phyloP scores from a whole-genome alignment of 176 grass and related monocot genomes.

The Cenchrus fungigraminus region DNA sequence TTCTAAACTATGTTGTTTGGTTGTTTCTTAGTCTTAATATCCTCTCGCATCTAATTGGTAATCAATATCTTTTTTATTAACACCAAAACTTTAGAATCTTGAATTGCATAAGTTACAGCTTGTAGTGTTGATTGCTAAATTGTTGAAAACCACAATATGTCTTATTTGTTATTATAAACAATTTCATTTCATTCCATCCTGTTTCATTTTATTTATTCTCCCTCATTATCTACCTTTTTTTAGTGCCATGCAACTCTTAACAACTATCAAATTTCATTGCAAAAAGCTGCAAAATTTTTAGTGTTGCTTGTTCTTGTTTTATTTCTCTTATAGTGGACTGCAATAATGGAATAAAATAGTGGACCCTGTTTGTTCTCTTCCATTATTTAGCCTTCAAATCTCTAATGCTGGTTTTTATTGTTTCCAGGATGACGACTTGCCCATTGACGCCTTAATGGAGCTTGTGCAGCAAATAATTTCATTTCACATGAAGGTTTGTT shows the following conservation, averaged over 20 bases:
- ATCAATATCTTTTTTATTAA: too few species aligned
- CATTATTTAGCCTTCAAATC: not conserved
- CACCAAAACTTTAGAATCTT: not conserved
- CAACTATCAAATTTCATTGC: not conserved
- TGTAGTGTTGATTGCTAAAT: not conserved
- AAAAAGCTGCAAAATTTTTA: not conserved
- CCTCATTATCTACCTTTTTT: not conserved
- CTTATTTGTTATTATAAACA: not conserved
- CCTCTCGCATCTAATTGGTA: not conserved
- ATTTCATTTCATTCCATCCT: not conserved
- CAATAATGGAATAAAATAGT: not conserved
- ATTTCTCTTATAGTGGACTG: conserved; percentile 20
- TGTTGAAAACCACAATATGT: conserved; percentile 14
- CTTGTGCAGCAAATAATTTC: conserved; percentile 98
- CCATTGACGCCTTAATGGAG: conserved; percentile 89
- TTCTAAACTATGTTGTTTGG: not conserved
- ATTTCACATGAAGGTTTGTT: conserved; percentile 98
- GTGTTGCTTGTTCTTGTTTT: not conserved
- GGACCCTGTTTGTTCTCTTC: too few species aligned
- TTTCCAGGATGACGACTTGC: conserved; percentile 85
- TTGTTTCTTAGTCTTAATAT: conserved; percentile 7
- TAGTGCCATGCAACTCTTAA: not conserved
- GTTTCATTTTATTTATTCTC: not conserved
- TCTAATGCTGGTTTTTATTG: conserved; percentile 17
- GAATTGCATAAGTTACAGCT: not conserved